Conservation (phyloP, 2,329 filamentous ascomycete genomes). For the Paramyrothecium roridum region DNA sequence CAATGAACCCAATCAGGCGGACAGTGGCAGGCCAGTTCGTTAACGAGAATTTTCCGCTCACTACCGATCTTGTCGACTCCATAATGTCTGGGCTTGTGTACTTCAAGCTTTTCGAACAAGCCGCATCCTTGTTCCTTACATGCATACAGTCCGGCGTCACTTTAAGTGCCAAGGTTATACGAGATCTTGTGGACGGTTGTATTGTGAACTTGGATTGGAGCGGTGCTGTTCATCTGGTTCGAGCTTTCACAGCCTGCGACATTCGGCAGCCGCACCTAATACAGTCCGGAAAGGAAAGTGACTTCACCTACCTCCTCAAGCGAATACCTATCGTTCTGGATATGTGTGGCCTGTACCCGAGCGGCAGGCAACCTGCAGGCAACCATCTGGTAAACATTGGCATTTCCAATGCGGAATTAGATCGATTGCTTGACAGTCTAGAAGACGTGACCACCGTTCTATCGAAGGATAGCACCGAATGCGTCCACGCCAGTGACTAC, state of each 20-base stretch:
- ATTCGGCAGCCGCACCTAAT: conserved; percentile 23
- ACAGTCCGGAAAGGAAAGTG: conserved; percentile 11
- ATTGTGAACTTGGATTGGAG: conserved; percentile 38
- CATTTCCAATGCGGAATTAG: conserved; percentile 16
- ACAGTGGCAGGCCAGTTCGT: conserved; percentile 28
- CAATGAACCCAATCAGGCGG: conserved; percentile 15
- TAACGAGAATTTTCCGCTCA: conserved; percentile 36
- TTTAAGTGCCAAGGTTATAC: conserved; percentile 27
- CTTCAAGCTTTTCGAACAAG: conserved; percentile 41
- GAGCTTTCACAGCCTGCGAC: conserved; percentile 18
- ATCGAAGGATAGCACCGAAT: conserved; percentile 4
- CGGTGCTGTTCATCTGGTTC: conserved; percentile 25
- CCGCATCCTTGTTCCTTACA: conserved; percentile 36
- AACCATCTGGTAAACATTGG: conserved; percentile 18
- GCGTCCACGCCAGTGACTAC: not conserved
- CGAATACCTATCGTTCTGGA: conserved; percentile 32
- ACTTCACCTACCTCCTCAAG: conserved; percentile 21
- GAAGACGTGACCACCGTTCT: conserved; percentile 6
- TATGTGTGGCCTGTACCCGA: conserved; percentile 24
- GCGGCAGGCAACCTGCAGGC: conserved; percentile 5
- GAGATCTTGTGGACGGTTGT: conserved; percentile 37
- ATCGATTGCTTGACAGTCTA: conserved; percentile 18
- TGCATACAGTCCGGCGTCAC: conserved; percentile 31
- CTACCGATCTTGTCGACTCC: conserved; percentile 37
- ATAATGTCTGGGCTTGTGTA: conserved; percentile 46